Percentiles rank a stretch among this genome's conserved stretches.
phyloP scores from a whole-genome alignment of 495 filamentous ascomycete genomes.

The Lasiosphaeria ovina region DNA sequence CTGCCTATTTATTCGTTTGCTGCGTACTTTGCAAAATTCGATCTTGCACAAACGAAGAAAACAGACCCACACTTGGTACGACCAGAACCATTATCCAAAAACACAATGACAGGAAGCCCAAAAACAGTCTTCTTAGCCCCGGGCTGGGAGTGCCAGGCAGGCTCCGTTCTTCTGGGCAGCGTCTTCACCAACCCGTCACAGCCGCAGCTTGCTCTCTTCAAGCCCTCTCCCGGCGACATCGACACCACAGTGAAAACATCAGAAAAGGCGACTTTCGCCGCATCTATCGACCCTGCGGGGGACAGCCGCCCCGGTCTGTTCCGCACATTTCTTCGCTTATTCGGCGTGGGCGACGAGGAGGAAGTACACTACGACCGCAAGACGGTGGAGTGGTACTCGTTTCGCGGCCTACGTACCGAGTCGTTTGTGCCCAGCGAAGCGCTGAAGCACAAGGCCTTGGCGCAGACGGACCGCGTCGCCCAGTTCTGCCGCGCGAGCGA shows the following conservation, averaged over 20 bases:
- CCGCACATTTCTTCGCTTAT: slow-evolving; percentile 13
- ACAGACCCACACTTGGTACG: background rate
- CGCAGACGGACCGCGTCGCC: slow-evolving; percentile 8
- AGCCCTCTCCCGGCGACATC: slow-evolving; percentile 1
- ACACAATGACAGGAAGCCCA: background rate
- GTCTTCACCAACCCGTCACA: slow-evolving; percentile 21
- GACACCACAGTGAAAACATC: background rate
- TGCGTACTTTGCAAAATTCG: background rate
- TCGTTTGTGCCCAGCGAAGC: slow-evolving; percentile 7
- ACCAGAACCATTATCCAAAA: background rate
- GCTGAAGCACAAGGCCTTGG: slow-evolving; percentile 5
- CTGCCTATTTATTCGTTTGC: background rate
- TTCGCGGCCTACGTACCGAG: background rate
- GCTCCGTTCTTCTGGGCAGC: slow-evolving; percentile 14
- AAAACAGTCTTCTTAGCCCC: slow-evolving; percentile 19
- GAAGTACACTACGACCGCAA: slow-evolving; percentile 18
- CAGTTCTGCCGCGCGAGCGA: slow-evolving; percentile 4
- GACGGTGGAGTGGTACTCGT: slow-evolving; percentile 15
- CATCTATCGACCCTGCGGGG: background rate
- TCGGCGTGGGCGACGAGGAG: slow-evolving; percentile 17
- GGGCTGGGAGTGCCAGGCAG: slow-evolving; percentile 13
- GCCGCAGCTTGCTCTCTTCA: slow-evolving; percentile 16
- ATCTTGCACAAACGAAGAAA: background rate
- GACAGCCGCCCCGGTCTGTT: slow-evolving; percentile 7
- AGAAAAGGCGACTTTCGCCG: slow-evolving; percentile 4